phyloP scores from a whole-genome alignment of 2,329 filamentous ascomycete species.

The Talaromyces sp. region DNA sequence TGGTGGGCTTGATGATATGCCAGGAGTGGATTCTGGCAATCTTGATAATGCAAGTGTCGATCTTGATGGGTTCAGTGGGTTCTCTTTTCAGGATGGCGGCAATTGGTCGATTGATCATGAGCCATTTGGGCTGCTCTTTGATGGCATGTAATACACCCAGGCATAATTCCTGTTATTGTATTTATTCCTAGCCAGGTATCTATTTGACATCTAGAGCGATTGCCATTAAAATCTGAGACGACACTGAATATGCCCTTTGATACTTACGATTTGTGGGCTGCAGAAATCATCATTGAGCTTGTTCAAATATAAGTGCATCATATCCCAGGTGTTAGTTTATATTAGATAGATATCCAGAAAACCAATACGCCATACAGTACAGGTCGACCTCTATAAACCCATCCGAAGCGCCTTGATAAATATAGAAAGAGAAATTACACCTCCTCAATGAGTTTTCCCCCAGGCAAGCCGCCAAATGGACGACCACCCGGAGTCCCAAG shows the following conservation, averaged over 20 bases:
- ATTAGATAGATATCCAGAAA: not conserved
- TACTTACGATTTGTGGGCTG: no score
- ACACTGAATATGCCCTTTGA: no score
- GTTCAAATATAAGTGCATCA: not conserved
- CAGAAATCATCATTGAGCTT: no score
- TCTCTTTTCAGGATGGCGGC: slow-evolving; percentile 8
- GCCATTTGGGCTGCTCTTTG: slow-evolving; percentile 9
- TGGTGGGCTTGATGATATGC: not conserved
- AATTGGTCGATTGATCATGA: slow-evolving; percentile 10
- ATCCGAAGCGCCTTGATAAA: not conserved
- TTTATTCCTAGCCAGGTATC: not conserved
- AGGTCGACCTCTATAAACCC: not conserved
- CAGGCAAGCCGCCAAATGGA: slow-evolving; percentile 26
- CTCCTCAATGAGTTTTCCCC: slow-evolving; percentile 10
- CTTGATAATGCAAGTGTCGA: slow-evolving; percentile 3
- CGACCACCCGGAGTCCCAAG: slow-evolving; percentile 37
- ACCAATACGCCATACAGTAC: not conserved
- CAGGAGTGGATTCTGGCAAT: not conserved
- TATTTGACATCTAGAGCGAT: no score
- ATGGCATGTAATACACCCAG: slow-evolving; percentile 3
- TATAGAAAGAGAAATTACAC: not conserved
- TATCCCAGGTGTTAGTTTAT: not conserved
- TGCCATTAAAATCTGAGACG: no score
- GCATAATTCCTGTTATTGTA: not conserved
- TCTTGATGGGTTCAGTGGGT: slow-evolving; percentile 8